Evolutionary conservation across 2,329 filamentous ascomycete species (phyloP).

Genomic region (Aspergillus terreus): DNA sequence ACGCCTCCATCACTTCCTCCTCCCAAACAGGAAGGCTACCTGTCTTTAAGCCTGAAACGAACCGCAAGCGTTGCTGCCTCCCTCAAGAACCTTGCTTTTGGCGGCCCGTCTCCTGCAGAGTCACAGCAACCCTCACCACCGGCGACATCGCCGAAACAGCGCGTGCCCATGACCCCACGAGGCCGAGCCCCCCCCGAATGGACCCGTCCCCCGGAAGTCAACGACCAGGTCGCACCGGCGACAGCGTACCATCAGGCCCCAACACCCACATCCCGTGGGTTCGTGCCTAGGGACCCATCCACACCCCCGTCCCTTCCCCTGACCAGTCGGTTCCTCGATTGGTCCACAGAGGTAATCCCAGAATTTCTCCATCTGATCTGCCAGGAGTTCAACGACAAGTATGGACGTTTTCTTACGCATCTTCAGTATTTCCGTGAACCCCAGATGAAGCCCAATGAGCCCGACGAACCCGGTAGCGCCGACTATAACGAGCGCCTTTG

Average conservation of each 20-base stretch:
- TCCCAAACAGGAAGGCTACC: constrained; percentile 57
- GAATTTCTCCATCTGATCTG: constrained; percentile 13
- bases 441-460: constrained; percentile 94
- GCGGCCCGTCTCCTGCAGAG: constrained; percentile 38
- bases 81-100: constrained; percentile 59
- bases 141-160: constrained; percentile 28
- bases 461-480: constrained; percentile 90
- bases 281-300: constrained; percentile 58
- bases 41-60: constrained; percentile 57
- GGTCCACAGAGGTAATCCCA: constrained; percentile 71
- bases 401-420: constrained; percentile 26
- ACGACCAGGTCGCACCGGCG: constrained; percentile 62
- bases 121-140: constrained; percentile 20
- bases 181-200: constrained; percentile 55
- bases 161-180: constrained; percentile 42
- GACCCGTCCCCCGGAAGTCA: constrained; percentile 68
- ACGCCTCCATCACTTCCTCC: constrained; percentile 48
- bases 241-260: constrained; percentile 73
- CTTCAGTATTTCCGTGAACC: constrained; percentile 85
- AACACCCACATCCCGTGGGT: constrained; percentile 76
- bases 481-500: constrained; percentile 96
- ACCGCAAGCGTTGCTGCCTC: constrained; percentile 64
- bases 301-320: constrained; percentile 67
- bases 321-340: constrained; percentile 81
- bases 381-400: constrained; percentile 7